Evolutionary conservation across 768 basidiomycete genomes (phyloP), one percentile per base, ranked within the genome.

Genomic region (Pleurotus pulmonarius): DNA sequence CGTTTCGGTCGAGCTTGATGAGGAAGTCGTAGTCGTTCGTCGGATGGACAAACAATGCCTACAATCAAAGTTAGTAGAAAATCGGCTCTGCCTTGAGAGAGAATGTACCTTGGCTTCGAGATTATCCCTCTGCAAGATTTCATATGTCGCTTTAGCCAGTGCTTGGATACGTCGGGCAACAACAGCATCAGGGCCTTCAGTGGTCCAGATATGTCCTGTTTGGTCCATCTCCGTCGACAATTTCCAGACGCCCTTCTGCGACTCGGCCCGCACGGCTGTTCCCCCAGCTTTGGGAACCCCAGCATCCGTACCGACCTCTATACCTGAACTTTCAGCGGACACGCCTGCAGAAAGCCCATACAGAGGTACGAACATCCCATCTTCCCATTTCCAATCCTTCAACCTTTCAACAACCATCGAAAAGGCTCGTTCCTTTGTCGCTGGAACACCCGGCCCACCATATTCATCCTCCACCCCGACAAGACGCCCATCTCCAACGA

Each of bases 21-120:
- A 97, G 61, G 61, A 98, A 80, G 63, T 97, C 88, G 65, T 97
- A 99, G 63, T 94, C 90, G 2, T 83, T 75, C 2, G 83, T 81
- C 0, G 94, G 90, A 61, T 96, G 92, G 8, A 82, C 73, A 73
- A 98, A 97, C 52, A 98, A 77, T n/a, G 81, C 74, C 94, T 96
- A 61, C 5, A 46, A 48, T 39, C 26, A 13, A 25, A 44, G 18
- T 5, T 59, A 55, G 37, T 56, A 24, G 6, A 5, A 39, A 16
- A 41, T n/a, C 5, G 6, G 20, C 5, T 20, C n/a, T 6, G 39
- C 24, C 3, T 22, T 18, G 3, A 37, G 3, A 39, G 18, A 25
- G 5, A 0, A 9, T 41, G 49, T 74, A 92, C 91, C 77, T 82
- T 77, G 37, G 91, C 81, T 54, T 83, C 77, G 9, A 85, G 66